Evolutionary conservation across 108 stramenopile species (phyloP).

Genomic region (Cyclotella sp.): DNA sequence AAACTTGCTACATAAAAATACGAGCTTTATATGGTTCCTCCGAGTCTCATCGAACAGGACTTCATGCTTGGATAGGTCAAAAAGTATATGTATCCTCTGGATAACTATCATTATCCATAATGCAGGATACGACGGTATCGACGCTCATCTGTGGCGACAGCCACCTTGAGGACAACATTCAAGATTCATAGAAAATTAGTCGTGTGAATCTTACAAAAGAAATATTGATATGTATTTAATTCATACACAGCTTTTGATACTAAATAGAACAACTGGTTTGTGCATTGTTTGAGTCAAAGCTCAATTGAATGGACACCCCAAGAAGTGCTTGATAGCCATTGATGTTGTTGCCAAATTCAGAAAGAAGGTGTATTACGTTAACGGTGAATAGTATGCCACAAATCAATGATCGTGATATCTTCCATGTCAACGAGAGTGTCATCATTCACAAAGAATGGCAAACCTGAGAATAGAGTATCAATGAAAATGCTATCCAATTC

Average conservation of each 20-base stretch:
- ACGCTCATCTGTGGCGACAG: too few species aligned
- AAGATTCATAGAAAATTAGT: neutral
- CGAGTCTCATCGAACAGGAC: neutral
- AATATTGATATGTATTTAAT: too few species aligned
- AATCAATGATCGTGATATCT: slow-evolving; percentile 15
- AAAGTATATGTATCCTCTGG: too few species aligned
- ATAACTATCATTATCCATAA: too few species aligned
- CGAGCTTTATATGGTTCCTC: neutral
- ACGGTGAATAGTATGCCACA: slow-evolving; percentile 2
- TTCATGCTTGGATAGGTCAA: neutral
- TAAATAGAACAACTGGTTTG: neutral
- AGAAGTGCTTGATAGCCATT: too few species aligned
- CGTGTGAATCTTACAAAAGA: too few species aligned
- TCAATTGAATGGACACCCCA: neutral
- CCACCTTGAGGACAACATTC: too few species aligned
- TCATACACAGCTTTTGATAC: neutral
- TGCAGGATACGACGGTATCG: too few species aligned
- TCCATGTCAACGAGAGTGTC: slow-evolving; percentile 16
- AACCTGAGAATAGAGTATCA: neutral
- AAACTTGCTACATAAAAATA: neutral
- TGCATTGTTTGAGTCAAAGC: neutral
- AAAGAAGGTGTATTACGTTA: too few species aligned
- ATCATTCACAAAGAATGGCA: neutral
- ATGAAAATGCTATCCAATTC: neutral
- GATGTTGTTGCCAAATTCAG: too few species aligned